Evolutionary conservation across 345 rosid species (phyloP), one percentile per base, ranked within the genome.

Genomic region (Zanthoxylum bungeanum): DNA sequence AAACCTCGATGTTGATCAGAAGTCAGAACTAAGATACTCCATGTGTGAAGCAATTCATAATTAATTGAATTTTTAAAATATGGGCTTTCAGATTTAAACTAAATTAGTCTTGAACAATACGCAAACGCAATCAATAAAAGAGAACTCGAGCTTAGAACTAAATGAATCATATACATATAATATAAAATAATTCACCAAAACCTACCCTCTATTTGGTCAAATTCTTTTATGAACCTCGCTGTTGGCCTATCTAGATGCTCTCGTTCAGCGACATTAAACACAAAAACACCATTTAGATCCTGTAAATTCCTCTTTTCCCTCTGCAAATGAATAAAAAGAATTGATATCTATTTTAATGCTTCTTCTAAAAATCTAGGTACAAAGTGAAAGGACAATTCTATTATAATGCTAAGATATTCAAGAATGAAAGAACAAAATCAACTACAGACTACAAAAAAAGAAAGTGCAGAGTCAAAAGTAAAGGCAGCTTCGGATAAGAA

Each of bases 301-400:
- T 92, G 99, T 68, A 89, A 80, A 77, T 92, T 95, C 83, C 79
- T 91, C 90, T 89, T 92, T 77, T 92, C 96, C 77, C 88, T 87
- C 99, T 92, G 89, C 86, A 85, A 83, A 72, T 60, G 17, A 71
- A 71, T 69, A 9, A 68, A 22, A 30, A 40, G 64, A 21, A 3
- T 51, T 21, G 21, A 37, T 24, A 21, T 14, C 21, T 24, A 62
- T 6, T 22, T 39, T 6, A 7, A 8, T 36, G 25, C 66, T 62
- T 62, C 49, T 62, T 12, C 2, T 25, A 11, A 62, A 62, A 40
- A 37, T 11, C 30, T 30, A 37, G 0, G 1, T 2, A 5, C 47
- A 36, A 21, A 58, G 27, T 21, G 28, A 46, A 70, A 60, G 16
- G 25, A 33, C 24, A 70, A 42, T 33, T 60, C 40, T 30, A 25